phyloP scores from a whole-genome alignment of 768 basidiomycete species.

The Coprinellus micaceus region DNA sequence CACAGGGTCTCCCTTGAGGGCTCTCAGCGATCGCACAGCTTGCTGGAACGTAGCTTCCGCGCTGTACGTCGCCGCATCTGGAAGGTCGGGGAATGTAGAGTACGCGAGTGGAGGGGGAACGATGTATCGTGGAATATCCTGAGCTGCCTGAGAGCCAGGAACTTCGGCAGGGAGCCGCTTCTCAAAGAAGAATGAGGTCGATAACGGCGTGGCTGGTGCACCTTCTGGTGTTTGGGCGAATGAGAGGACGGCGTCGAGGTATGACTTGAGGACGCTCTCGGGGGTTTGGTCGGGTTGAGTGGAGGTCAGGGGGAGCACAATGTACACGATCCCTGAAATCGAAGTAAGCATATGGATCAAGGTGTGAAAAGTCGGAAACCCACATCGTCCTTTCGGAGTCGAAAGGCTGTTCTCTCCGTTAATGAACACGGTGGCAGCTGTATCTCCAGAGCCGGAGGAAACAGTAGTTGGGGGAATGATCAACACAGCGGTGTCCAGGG shows the following conservation, averaged over 20 bases:
- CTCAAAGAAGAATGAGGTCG: conserved; percentile 57
- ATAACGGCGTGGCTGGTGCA: conserved; percentile 36
- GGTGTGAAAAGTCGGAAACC: conserved; percentile 20
- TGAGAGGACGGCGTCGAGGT: conserved; percentile 47
- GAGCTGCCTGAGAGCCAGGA: neutral
- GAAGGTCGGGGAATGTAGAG: conserved; percentile 43
- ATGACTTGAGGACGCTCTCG: conserved; percentile 49
- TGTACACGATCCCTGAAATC: conserved; percentile 54
- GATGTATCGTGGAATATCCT: conserved; percentile 12
- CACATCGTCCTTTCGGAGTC: conserved; percentile 71
- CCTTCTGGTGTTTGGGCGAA: conserved; percentile 21
- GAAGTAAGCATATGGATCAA: too few species aligned
- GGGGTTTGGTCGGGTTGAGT: conserved; percentile 22
- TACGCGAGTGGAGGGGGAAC: conserved; percentile 29
- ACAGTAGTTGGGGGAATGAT: conserved; percentile 73
- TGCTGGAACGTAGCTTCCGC: conserved; percentile 43
- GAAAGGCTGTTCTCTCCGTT: conserved; percentile 74
- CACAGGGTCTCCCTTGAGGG: conserved; percentile 1
- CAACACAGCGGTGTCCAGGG: conserved; percentile 62
- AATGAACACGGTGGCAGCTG: conserved; percentile 59
- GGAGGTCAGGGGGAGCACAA: conserved; percentile 46
- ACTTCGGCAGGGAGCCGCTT: conserved; percentile 11
- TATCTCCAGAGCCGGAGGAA: conserved; percentile 41
- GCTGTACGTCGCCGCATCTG: conserved; percentile 52
- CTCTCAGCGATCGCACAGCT: conserved; percentile 20